Base-by-base conservation (phyloP, 2,329 filamentous ascomycete species). In the Cladophialophora exuberans region DNA sequence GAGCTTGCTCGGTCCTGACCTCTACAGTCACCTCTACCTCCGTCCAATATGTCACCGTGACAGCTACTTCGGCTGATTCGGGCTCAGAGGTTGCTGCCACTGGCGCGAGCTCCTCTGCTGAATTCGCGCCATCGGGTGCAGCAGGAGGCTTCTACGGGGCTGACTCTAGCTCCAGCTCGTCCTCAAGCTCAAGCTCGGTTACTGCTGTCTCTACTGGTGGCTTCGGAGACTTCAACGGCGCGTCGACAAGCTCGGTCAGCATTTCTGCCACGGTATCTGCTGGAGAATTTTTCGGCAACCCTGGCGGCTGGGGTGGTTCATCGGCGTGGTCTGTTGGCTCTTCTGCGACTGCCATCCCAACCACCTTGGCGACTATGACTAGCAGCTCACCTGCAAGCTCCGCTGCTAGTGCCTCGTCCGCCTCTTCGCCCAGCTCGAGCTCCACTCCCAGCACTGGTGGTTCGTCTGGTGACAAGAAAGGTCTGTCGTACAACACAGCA, bases 401-500 rank as follows among this genome's bases (percentile, higher is more conserved):
- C 5, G 46, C 30, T 6, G 42, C 35, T 28, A 38, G 33, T 42
- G 53, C 52, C 17, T 52, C 59, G 35, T 20, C 56, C 1, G 56
- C 61, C 4, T 20, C 51, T 11, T 33, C 53, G 7, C 58, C 62
- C 2, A 49, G 43, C 41, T 42, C 60, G 5, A 59, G 50, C 43
- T 60, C 57, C 3, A 46, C 54, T 13, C 23, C 61, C 4, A 57
- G 52, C 35, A 52, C 61, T 9, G 31, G 45, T 15, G 44, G 47
- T 10, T 61, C 61, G 5, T 54, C 52, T 26, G 44, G 58, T 26
- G 62, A 60, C 58, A 72, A 72, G 60, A 65, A 65, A 20, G 70
- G 70, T 44, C 62, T 72, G 33, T 70, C 70, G 51, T 78, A 76
- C 70, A 77, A 76, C 59, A 64, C 71, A 31, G 63, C 66, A 31